These are phyloP conservation scores for Neurospora sp. DNA, from an alignment of 495 filamentous ascomycete genomes.

Conservation along the genomic window DNA sequence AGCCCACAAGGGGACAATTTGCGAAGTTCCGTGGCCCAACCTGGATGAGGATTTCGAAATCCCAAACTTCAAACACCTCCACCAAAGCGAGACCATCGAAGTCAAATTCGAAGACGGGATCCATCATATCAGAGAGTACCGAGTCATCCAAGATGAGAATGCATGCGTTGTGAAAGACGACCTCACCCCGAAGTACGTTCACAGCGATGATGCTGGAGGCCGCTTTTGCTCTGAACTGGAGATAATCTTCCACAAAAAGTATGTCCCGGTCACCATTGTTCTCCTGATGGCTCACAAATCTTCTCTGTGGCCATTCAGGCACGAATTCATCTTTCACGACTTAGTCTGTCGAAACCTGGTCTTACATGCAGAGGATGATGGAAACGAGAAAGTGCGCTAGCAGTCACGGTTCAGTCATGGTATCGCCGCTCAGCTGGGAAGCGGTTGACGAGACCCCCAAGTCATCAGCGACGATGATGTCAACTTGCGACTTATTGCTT, in stretches of 20 bases:
- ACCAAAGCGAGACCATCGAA: background rate
- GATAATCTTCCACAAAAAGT: background rate
- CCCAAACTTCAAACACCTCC: background rate
- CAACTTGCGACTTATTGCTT: background rate
- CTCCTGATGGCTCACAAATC: background rate
- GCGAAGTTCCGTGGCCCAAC: background rate
- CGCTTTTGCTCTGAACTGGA: background rate
- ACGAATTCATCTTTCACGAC: too few species aligned
- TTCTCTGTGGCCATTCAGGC: background rate
- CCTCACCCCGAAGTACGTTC: fast-evolving
- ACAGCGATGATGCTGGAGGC: background rate
- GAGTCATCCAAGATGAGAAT: background rate
- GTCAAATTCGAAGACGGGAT: background rate
- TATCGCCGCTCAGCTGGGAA: background rate
- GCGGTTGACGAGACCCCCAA: background rate
- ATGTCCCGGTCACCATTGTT: fast-evolving
- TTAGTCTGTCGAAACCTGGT: too few species aligned
- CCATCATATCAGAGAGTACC: background rate
- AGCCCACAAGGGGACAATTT: background rate
- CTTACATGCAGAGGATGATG: background rate
- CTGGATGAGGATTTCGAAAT: background rate
- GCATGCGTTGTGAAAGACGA: background rate
- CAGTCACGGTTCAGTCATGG: background rate
- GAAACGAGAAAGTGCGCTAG: background rate
- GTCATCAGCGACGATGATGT: background rate